phyloP scores from a whole-genome alignment of 495 filamentous ascomycete genomes.

The Cercophora newfieldiana region DNA sequence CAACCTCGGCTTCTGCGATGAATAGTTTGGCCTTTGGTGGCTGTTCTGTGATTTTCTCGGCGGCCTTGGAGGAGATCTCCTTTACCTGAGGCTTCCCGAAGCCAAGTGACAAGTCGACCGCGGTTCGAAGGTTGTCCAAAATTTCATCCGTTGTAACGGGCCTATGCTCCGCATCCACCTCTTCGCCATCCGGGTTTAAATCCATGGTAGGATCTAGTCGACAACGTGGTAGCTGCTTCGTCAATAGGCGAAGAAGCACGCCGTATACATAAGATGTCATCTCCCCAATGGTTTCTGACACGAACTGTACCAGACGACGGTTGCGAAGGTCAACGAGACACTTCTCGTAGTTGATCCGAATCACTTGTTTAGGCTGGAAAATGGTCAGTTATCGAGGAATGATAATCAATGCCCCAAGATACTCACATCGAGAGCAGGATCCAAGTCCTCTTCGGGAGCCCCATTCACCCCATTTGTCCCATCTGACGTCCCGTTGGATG shows the following conservation, averaged over 20 bases:
- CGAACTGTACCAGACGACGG: conserved; percentile 65
- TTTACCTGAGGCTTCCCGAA: conserved; percentile 45
- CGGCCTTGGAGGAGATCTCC: conserved; percentile 42
- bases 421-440: conserved; percentile 41
- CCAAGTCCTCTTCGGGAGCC: conserved; percentile 39
- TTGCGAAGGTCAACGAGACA: conserved; percentile 79
- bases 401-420: neutral
- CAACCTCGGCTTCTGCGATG: conserved; percentile 39
- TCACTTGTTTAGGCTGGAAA: conserved; percentile 54
- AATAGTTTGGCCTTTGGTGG: conserved; percentile 45
- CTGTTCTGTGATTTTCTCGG: conserved; percentile 42
- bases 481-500: conserved; percentile 27
- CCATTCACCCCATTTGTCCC: conserved; percentile 21
- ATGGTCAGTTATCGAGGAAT: conserved; percentile 27
- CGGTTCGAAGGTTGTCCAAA: conserved; percentile 40
- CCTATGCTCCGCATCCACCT: conserved; percentile 16
- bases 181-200: conserved; percentile 50
- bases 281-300: conserved; percentile 58
- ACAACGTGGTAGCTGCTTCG: conserved; percentile 67
- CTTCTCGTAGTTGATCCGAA: conserved; percentile 85
- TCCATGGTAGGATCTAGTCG: conserved; percentile 55
- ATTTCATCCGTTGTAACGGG: conserved; percentile 51
- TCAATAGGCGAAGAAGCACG: conserved; percentile 66
- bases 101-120: conserved; percentile 46
- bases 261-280: conserved; percentile 74